Percentiles rank a stretch among this genome's conserved stretches.
Conservation (phyloP, 331 rosid species). For the Ulmus americana region DNA sequence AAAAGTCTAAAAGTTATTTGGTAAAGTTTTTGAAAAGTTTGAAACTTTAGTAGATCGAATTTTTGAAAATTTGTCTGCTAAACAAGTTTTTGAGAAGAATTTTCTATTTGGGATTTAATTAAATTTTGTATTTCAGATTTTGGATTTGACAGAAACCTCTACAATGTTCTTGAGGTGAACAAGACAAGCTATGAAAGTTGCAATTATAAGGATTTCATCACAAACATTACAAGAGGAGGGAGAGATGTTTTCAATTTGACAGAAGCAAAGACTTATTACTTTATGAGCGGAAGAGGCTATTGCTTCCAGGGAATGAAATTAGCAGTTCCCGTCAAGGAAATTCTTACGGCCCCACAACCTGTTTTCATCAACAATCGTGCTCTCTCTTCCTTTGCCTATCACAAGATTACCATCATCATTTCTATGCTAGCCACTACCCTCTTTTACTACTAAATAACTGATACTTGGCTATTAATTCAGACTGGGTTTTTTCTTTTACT, state of each 20-base stretch:
- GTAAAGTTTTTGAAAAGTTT: too few species aligned
- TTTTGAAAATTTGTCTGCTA: too few species aligned
- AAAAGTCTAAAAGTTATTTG: too few species aligned
- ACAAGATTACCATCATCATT: neutral
- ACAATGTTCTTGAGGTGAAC: constrained; percentile 57
- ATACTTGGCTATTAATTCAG: too few species aligned
- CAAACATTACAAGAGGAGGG: constrained; percentile 54
- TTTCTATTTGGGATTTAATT: neutral
- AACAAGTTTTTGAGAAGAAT: too few species aligned
- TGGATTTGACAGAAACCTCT: constrained; percentile 46
- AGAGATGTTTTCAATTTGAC: constrained; percentile 49
- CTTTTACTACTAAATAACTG: too few species aligned
- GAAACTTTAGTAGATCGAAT: too few species aligned
- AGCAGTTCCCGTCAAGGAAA: constrained; percentile 24
- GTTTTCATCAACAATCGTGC: neutral
- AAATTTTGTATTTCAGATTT: constrained; percentile 29
- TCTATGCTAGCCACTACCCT: neutral
- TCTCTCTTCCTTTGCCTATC: neutral
- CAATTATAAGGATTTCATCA: constrained; percentile 29
- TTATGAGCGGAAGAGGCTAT: constrained; percentile 43
- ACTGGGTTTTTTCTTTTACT: too few species aligned
- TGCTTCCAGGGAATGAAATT: constrained; percentile 51
- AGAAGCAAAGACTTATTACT: constrained; percentile 39
- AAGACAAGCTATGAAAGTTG: constrained; percentile 44
- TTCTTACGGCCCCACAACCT: too few species aligned